phyloP scores from a whole-genome alignment of 257 asterid species.

The Agastache rugosa region DNA sequence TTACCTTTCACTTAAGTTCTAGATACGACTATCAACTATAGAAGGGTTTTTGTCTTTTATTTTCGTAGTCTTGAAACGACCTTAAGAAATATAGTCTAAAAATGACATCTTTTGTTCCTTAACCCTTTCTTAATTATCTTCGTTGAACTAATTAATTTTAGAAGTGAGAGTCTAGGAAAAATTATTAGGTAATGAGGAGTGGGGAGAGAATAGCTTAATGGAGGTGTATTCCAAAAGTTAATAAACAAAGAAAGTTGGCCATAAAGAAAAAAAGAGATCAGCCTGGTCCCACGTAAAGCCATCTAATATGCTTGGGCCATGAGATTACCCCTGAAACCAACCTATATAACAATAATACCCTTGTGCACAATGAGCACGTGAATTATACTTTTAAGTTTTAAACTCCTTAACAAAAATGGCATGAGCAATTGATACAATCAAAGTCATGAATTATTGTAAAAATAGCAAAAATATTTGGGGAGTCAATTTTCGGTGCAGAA shows the following conservation, averaged over 20 bases:
- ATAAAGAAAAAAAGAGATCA: neutral
- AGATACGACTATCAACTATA: no score
- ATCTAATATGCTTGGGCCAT: neutral
- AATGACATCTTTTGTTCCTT: neutral
- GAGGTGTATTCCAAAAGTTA: constrained; percentile 13
- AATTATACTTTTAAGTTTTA: no score
- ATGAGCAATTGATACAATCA: no score
- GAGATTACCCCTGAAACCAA: neutral
- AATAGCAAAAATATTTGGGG: no score
- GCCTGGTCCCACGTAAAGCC: neutral
- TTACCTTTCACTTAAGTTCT: no score
- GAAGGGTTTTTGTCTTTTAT: no score
- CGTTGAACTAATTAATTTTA: neutral
- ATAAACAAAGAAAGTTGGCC: neutral
- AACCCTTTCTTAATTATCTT: neutral
- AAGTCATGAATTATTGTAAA: no score
- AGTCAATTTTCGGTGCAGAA: no score
- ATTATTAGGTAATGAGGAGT: neutral
- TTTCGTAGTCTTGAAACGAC: neutral
- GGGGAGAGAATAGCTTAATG: constrained; percentile 1
- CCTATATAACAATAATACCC: neutral
- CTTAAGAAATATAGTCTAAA: no score
- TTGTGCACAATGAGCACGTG: no score
- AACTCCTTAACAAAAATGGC: no score
- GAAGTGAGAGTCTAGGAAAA: neutral